Evolutionary conservation across 1,284 basidiomycete genomes (phyloP).

Genomic region (Puccinia coronata): DNA sequence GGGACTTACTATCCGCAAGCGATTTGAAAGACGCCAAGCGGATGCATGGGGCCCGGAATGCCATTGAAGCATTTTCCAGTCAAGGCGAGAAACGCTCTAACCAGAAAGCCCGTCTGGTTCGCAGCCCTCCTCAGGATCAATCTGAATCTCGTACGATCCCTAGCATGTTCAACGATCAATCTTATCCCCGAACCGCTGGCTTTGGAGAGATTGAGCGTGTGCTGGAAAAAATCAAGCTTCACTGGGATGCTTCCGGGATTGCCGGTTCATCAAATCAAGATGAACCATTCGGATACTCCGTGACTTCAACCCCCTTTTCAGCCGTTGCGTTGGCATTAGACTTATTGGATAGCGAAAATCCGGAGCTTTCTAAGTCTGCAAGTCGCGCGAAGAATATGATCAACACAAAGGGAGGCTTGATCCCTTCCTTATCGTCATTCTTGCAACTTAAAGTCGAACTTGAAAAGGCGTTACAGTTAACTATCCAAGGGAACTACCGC

Average conservation of each 20-base stretch:
- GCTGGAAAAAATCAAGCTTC: constrained; percentile 77
- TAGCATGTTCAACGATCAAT: constrained; percentile 42
- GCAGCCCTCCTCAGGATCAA: constrained; percentile 2
- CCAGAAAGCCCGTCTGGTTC: constrained; percentile 7
- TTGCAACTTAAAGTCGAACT: constrained; percentile 72
- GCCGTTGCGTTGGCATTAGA: constrained; percentile 44
- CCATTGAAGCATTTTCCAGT: constrained; percentile 33
- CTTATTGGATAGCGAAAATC: constrained; percentile 35
- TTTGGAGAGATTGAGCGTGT: constrained; percentile 62
- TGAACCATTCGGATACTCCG: constrained; percentile 68
- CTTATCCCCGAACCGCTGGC: constrained; percentile 55
- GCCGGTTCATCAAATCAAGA: constrained; percentile 9
- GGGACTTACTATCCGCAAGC: constrained; percentile 34
- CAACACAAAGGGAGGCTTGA: constrained; percentile 60
- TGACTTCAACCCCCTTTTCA: constrained; percentile 63
- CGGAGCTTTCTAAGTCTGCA: constrained; percentile 34
- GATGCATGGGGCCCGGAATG: constrained; percentile 39
- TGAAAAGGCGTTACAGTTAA: constrained; percentile 74
- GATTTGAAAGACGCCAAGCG: constrained; percentile 35
- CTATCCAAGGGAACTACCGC: constrained; percentile 77
- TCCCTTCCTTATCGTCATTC: constrained; percentile 64
- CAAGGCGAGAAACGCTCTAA: constrained; percentile 25
- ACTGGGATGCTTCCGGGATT: constrained; percentile 66
- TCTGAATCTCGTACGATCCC: constrained; percentile 18
- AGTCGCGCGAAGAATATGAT: constrained; percentile 45